Evolutionary conservation across 2,329 filamentous ascomycete genomes (phyloP).

Genomic region (Emmonsia crescens): DNA sequence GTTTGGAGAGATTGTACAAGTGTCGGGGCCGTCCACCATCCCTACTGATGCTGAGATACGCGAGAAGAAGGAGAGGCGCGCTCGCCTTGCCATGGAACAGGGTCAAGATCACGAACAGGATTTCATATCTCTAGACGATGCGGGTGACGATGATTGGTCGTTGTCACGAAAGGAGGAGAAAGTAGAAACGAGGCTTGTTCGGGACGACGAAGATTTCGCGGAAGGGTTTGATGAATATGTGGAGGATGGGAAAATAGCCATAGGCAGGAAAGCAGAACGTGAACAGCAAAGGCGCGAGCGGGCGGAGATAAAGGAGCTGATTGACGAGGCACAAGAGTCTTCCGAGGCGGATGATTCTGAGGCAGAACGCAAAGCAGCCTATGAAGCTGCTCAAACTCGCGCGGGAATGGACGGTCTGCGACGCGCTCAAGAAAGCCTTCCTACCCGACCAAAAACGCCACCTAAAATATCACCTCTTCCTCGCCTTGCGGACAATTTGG

Average conservation of each 20-base stretch:
- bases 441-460: conserved; percentile 45
- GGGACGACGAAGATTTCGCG: conserved; percentile 82
- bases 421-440: conserved; percentile 26
- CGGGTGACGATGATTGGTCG: conserved; percentile 35
- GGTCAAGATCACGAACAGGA: conserved; percentile 15
- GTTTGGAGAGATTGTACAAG: conserved; percentile 34
- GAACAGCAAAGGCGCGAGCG: conserved; percentile 56
- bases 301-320: conserved; percentile 72
- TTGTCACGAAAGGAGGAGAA: conserved; percentile 49
- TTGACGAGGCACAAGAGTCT: conserved; percentile 63
- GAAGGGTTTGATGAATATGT: conserved; percentile 92
- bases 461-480: conserved; percentile 70
- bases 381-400: conserved; percentile 75
- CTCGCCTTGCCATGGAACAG: conserved; percentile 64
- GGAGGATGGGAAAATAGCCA: conserved; percentile 67
- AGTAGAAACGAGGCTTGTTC: conserved; percentile 61
- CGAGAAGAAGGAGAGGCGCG: conserved; percentile 81
- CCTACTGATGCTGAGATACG: conserved; percentile 75
- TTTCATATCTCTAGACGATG: conserved; percentile 34
- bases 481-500: conserved; percentile 56
- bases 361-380: conserved; percentile 59
- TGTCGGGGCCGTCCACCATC: conserved; percentile 41
- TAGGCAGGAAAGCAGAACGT: conserved; percentile 68
- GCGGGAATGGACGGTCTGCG: conserved; percentile 69
- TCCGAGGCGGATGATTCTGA: conserved; percentile 55